Conservation (phyloP, 352 stramenopile species). For the Phytopythium montanum region DNA sequence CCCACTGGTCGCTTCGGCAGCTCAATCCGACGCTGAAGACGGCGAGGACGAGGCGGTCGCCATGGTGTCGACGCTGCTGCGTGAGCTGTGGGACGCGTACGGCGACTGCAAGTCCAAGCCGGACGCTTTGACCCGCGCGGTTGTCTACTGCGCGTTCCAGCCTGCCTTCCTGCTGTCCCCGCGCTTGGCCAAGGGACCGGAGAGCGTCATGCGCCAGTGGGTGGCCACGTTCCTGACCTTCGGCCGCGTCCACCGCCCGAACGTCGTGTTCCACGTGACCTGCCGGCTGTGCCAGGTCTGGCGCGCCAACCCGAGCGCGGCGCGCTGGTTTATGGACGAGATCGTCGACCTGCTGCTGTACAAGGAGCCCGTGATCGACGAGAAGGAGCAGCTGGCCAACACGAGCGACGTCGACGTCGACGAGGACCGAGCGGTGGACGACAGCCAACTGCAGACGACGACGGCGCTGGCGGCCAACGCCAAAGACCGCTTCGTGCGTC, state of each 20-base stretch:
- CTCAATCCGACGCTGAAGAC: constrained; percentile 9
- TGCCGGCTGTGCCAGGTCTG: constrained; percentile 66
- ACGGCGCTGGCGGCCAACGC: constrained; percentile 23
- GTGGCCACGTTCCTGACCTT: constrained; percentile 49
- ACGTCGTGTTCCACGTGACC: constrained; percentile 76
- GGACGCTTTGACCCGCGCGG: constrained; percentile 56
- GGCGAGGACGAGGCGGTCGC: background rate
- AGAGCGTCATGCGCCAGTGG: constrained; percentile 56
- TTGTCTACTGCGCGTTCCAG: constrained; percentile 72
- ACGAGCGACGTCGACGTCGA: background rate
- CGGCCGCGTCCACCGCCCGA: constrained; percentile 54
- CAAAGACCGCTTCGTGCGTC: constrained; percentile 66
- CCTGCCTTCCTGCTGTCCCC: constrained; percentile 45
- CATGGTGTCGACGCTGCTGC: constrained; percentile 37
- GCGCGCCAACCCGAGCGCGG: constrained; percentile 42
- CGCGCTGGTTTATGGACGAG: constrained; percentile 55
- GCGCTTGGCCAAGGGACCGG: constrained; percentile 10
- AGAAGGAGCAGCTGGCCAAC: constrained; percentile 42
- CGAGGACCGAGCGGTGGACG: background rate
- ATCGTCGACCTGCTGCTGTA: constrained; percentile 71
- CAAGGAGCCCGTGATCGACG: constrained; percentile 71
- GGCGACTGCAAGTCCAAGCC: constrained; percentile 65
- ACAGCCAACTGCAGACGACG: constrained; percentile 11
- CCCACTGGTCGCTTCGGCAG: constrained; percentile 17
- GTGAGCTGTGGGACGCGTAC: constrained; percentile 68